Evolutionary conservation across 805 yeast genomes (phyloP), one percentile per base, ranked within the genome.

Genomic region (Starmerella tilneyi): DNA sequence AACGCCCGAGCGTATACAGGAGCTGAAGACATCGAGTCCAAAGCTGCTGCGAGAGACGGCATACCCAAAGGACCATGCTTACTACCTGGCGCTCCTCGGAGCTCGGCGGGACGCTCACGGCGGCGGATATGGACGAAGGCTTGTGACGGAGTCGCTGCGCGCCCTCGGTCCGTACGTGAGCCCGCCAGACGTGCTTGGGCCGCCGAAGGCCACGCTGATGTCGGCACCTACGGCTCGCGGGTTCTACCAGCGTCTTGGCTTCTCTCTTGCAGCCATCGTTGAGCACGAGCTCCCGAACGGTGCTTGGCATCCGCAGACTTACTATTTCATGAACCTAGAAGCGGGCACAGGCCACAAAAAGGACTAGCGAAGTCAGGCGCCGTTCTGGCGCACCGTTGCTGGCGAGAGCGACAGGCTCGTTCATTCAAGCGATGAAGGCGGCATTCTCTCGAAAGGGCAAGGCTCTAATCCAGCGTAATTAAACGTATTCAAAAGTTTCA

Each of bases 151-250:
- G 15, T 8, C 49, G 16, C 21, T 43, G 16, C 28, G 30, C 5
- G 32, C 15, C 17, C 22, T 45, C 11, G 34, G 37, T 13, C 36
- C 38, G 11, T 28, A 13, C 34, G 30, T 30, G 17, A 11, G 21
- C 1, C 52, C 50, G 17, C 50, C 50, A 9, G 35, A 37, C 15
- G 9, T 22, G 5, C n/a, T 27, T 9, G 52, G 51, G 9, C 54
- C 54, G 17, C 35, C 50, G 13, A 50, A 50, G 27, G 29, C 44
- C 8, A 9, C 46, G 5, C 37, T 50, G 31, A 20, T 42, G 22
- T 20, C 52, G 11, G 42, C 49, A 9, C 53, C 54, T 2, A 13
- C 45, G 9, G 54, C 53, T 11, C 40, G 45, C 12, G 52, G 48
- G 9, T 49, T 50, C 45, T 50, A 50, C 32, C 26, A 20, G 16